Evolutionary conservation across 129 eudicot species (phyloP).

Genomic region (Centella asiatica): DNA sequence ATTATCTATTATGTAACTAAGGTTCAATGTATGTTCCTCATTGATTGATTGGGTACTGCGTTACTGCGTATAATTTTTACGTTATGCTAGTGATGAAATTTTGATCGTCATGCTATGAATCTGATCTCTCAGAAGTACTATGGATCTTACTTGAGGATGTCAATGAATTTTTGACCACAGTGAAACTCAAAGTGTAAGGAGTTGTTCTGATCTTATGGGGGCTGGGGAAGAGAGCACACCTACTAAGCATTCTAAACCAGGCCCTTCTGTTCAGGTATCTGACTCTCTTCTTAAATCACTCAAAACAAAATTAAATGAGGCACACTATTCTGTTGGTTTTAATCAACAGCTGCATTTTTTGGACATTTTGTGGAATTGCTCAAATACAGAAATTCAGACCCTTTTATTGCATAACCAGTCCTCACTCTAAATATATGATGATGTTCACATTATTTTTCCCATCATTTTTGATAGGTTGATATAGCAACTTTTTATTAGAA

Average conservation of each 20-base stretch:
- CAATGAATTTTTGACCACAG: conserved; percentile 4
- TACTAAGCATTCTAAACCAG: conserved; percentile 52
- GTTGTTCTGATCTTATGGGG: conserved; percentile 39
- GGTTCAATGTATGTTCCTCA: neutral
- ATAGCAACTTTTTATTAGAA: no score
- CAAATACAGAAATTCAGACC: neutral
- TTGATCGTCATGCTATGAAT: conserved; percentile 3
- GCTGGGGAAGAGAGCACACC: conserved; percentile 71
- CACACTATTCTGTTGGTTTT: neutral
- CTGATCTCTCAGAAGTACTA: conserved; percentile 22
- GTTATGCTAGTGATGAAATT: neutral
- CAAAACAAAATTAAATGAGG: neutral
- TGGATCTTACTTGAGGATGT: conserved; percentile 12
- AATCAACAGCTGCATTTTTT: no score
- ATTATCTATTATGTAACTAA: neutral
- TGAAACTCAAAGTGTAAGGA: conserved; percentile 13
- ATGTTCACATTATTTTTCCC: no score
- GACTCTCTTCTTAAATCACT: no score
- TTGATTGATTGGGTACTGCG: no score
- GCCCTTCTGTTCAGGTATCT: conserved; percentile 51
- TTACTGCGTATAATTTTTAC: neutral
- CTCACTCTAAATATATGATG: neutral
- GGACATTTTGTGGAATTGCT: neutral
- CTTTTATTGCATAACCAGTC: neutral
- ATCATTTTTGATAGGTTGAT: no score